Evolutionary conservation across 768 basidiomycete genomes (phyloP), one percentile per base, ranked within the genome.

Genomic region (Melanogaster broomeanus): DNA sequence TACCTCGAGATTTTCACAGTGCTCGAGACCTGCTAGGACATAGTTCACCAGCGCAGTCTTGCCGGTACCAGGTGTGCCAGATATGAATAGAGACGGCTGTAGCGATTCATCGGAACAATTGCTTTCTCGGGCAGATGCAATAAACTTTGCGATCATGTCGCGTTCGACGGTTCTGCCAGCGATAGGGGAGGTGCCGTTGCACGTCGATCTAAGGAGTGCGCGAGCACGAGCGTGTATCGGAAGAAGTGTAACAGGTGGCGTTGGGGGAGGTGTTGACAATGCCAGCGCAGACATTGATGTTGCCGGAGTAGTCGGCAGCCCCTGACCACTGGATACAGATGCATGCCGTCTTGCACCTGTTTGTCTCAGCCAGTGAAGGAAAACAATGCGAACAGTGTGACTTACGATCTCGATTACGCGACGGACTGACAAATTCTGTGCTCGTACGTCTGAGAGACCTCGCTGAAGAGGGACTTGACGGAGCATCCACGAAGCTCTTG

Each of bases 41-140:
- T 84, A 74, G 60, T 87, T 85, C 24, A 93, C 81, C 4, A 96
- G 74, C 0, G 91, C 93, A 2, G 91, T 95, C 73, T 96, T 95
- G 18, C 93, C 93, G 3, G 92, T 93, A 1, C 95, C 96, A 4
- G 94, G 93, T 2, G 92, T 83, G 9, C 96, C 96, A 9, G 94
- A 95, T 46, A 98, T 85, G 68, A 95, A 98, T 51, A 96, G 75
- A 38, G 81, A 77, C 10, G 81, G 74, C 24, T 70, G 62, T 21
- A 54, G 47, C 4, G 53, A 52, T 22, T 59, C 61, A 19, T 39
- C 27, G 16, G 48, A 16, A 24, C 28, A 22, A 18, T 64, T 60
- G 40, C 67, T 51, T 25, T 69, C 65, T 21, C 82, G 62, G 62
- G 88, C 86, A 5, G 78, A 72, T 19, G 71, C 61, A 58, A 92